Conservation (phyloP, 106 monocot species). For the Amphibolis antarctica region DNA sequence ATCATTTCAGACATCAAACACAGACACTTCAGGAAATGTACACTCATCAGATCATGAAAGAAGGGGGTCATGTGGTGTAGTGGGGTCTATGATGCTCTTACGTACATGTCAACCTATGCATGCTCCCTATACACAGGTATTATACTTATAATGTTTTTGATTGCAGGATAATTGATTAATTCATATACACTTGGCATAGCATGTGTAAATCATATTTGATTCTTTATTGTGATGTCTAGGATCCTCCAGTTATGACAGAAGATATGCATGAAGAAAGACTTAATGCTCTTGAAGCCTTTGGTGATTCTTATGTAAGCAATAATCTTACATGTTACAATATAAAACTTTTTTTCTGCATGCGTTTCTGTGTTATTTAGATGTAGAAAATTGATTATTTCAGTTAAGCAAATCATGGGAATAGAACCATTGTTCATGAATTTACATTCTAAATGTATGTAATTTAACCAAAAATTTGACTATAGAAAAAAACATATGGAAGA, state of each 20-base stretch:
- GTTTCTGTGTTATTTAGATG: too few relatives aligned
- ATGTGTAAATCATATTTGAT: neutral
- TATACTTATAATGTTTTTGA: neutral
- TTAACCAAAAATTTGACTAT: too few relatives aligned
- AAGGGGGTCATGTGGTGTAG: slow-evolving; percentile 62
- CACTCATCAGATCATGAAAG: slow-evolving; percentile 21
- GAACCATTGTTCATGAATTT: too few relatives aligned
- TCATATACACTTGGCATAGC: neutral
- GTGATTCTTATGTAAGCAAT: slow-evolving; percentile 68
- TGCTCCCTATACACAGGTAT: slow-evolving; percentile 84
- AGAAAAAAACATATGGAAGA: too few relatives aligned
- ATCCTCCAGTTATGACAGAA: slow-evolving; percentile 91
- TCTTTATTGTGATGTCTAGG: slow-evolving; percentile 27
- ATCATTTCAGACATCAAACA: slow-evolving; percentile 2
- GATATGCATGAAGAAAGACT: slow-evolving; percentile 99
- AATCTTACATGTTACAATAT: neutral
- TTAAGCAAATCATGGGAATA: too few relatives aligned
- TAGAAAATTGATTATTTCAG: too few relatives aligned
- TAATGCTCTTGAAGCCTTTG: slow-evolving; percentile 69
- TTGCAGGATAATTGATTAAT: neutral
- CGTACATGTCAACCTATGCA: slow-evolving; percentile 71
- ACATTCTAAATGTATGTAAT: too few relatives aligned
- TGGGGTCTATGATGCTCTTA: slow-evolving; percentile 75
- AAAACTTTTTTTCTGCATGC: too few relatives aligned
- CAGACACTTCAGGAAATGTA: slow-evolving; percentile 11